Evolutionary conservation across 306 rosid genomes (phyloP).

Genomic region (Cucurbita argyrosperma): DNA sequence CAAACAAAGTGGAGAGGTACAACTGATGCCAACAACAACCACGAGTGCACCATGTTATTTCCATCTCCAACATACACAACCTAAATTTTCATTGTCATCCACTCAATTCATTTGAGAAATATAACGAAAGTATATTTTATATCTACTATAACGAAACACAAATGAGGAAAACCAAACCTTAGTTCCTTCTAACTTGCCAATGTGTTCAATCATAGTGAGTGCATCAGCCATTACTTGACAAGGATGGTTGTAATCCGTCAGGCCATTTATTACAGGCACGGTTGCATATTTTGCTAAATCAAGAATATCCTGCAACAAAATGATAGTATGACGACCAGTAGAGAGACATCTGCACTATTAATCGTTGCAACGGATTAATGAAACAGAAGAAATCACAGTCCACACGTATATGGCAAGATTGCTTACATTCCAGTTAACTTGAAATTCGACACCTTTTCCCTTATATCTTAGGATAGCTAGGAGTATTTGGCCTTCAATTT

Average conservation of each 20-base stretch:
- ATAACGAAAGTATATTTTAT: not conserved
- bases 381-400: too few relatives aligned
- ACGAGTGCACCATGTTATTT: slow-evolving; percentile 91
- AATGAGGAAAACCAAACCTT: slow-evolving; percentile 40
- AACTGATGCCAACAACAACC: slow-evolving; percentile 84
- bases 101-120: not conserved
- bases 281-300: slow-evolving; percentile 70
- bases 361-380: not conserved
- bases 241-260: slow-evolving; percentile 97
- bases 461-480: not conserved
- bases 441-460: not conserved
- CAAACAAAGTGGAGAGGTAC: slow-evolving; percentile 87
- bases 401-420: not conserved
- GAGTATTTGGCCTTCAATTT: not conserved
- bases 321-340: not conserved
- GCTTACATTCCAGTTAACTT: not conserved
- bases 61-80: slow-evolving; percentile 98
- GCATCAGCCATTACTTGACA: slow-evolving; percentile 98
- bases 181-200: slow-evolving; percentile 77
- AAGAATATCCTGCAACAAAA: slow-evolving; percentile 59
- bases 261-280: slow-evolving; percentile 88
- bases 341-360: not conserved
- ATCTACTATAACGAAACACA: not conserved
- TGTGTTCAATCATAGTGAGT: slow-evolving; percentile 74
- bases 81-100: slow-evolving; percentile 20